Base-by-base conservation (phyloP, 495 filamentous ascomycete genomes). In the Xylaria venustula region DNA sequence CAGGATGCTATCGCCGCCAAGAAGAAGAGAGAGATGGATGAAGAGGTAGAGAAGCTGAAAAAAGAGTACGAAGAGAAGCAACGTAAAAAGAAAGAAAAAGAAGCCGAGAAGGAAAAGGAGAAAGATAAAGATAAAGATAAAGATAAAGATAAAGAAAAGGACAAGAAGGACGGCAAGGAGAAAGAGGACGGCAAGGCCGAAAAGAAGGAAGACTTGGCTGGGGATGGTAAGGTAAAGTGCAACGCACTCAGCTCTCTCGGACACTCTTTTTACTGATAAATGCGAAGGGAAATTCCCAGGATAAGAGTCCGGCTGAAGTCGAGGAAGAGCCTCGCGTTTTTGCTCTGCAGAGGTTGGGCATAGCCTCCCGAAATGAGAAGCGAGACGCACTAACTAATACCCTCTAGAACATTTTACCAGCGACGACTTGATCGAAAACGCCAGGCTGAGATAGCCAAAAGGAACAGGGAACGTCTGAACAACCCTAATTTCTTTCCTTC, bases 401-500 rank as follows among this genome's bases (percentile, higher is more conserved):
- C 44, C 12, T n/a, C 46, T 69, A 95, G 91, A 70, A 86, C 85
- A 30, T 94, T 98, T 71, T 94, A 91, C 71, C 90, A 95, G 58
- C 89, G 88, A 75, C 87, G 93, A 19, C 67, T 96, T 51, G 87
- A 91, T 66, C 87, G 87, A 57, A 86, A 91, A 69, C 84, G 89
- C 50, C 90, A 90, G 71, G 83, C 83, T 14, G 92, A 96, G 70
- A 82, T 89, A 49, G 87, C 91, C 26, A 93, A 87, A 70, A 82
- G 90, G 30, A 96, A 93, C 70, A 83, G 87, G 25, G 90, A 96
- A 67, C 83, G 92, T 25, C 65, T 98, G 65, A 88, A 83, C 67
- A 90, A 90, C 67, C 90, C 92, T 15, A 84, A 81, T 28, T 76
- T 85, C 17, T 97, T 97, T 58, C 93, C 93, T 7, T 88, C 89